Conservation (phyloP, 371 early-diverging fungal genomes). For the Thermomucor indicae-seudaticae region DNA sequence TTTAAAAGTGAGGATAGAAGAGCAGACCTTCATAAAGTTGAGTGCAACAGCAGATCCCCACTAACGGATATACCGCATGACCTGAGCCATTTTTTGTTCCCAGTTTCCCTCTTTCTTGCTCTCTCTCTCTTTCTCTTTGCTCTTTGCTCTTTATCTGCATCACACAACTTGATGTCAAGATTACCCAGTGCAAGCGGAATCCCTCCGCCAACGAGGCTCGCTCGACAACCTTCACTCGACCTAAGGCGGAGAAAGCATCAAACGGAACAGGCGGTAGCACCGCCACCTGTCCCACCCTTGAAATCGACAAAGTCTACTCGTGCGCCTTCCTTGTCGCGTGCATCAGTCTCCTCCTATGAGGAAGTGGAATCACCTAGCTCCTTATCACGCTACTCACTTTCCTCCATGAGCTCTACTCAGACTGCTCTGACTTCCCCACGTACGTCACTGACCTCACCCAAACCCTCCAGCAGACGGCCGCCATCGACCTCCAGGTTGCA, state of each 20-base stretch:
- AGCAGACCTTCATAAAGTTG: too few species aligned
- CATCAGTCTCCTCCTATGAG: slow-evolving; percentile 26
- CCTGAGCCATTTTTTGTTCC: slow-evolving; percentile 1
- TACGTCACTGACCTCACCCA: slow-evolving; percentile 18
- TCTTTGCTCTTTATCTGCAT: slow-evolving; percentile 1
- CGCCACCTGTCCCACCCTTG: slow-evolving; percentile 19
- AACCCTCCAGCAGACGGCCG: slow-evolving; percentile 5
- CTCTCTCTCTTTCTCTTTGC: slow-evolving; percentile 16
- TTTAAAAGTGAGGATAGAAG: too few species aligned
- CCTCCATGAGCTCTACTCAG: slow-evolving; percentile 16
- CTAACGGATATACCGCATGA: too few species aligned
- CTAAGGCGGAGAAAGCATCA: slow-evolving; percentile 15
- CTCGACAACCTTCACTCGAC: slow-evolving; percentile 20
- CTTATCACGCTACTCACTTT: slow-evolving; percentile 18
- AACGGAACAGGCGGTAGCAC: slow-evolving; percentile 9
- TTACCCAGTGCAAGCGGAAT: slow-evolving; percentile 22
- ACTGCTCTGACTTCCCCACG: slow-evolving; percentile 24
- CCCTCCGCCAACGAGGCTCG: slow-evolving; percentile 15
- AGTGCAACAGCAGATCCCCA: too few species aligned
- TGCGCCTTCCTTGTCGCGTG: slow-evolving; percentile 14
- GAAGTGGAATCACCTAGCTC: slow-evolving; percentile 22
- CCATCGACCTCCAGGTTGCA: not conserved
- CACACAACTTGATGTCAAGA: slow-evolving; percentile 14
- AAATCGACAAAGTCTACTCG: slow-evolving; percentile 16
- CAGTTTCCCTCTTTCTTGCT: not conserved